phyloP scores from a whole-genome alignment of 2,329 filamentous ascomycete genomes.

The Teratosphaeria viscida region DNA sequence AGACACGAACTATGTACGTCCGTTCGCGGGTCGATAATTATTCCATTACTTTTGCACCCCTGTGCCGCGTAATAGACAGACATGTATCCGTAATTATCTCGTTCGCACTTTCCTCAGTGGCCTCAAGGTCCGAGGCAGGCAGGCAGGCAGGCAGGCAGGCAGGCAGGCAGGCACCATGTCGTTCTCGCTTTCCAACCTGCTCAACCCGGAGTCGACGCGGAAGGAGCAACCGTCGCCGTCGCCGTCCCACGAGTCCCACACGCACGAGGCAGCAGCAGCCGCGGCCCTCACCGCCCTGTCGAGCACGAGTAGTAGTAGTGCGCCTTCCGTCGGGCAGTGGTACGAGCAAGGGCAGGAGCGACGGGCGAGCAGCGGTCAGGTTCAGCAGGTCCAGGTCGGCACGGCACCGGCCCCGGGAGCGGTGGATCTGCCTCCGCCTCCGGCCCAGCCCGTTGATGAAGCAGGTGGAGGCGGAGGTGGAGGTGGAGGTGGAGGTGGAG shows the following conservation, averaged over 20 bases:
- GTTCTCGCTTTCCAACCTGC: constrained; percentile 24
- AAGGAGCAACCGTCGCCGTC: not conserved
- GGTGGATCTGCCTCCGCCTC: constrained; percentile 29
- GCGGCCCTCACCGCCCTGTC: constrained; percentile 25
- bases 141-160: not conserved
- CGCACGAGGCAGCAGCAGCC: constrained; percentile 31
- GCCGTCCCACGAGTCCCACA: constrained; percentile 3
- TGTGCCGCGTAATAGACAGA: not conserved
- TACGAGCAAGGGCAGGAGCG: constrained; percentile 8
- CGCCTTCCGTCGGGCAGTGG: constrained; percentile 14
- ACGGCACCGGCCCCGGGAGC: constrained; percentile 16
- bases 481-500: not conserved
- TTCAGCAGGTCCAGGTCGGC: too few species aligned
- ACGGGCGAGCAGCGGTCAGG: constrained; percentile 20
- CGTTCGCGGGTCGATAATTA: too few species aligned
- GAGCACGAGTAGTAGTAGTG: constrained; percentile 8
- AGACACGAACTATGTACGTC: not conserved
- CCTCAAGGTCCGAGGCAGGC: not conserved
- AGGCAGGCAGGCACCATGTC: constrained; percentile 9
- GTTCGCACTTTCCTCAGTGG: too few species aligned
- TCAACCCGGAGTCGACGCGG: constrained; percentile 25
- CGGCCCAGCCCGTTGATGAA: too few species aligned
- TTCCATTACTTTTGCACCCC: not conserved
- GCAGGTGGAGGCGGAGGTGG: too few species aligned
- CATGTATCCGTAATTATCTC: too few species aligned